phyloP scores from a whole-genome alignment of 2,329 filamentous ascomycete genomes.

The Kalaharituber pfeilii region DNA sequence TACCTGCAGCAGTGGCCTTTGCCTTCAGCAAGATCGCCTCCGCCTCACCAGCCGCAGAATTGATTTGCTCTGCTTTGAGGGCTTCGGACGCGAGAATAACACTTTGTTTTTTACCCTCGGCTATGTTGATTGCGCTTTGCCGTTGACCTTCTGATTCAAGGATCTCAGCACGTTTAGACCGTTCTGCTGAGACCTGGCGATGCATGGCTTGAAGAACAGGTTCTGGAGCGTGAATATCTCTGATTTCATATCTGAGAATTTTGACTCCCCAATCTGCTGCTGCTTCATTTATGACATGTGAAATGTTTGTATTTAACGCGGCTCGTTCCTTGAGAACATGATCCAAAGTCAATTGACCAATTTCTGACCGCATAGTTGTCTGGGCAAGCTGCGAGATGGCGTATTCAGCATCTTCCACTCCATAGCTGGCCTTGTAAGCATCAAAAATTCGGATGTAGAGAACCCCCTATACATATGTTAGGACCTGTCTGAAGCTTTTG shows the following conservation, averaged over 20 bases:
- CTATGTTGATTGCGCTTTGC: conserved; percentile 96
- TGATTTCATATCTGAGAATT: conserved; percentile 91
- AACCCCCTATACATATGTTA: conserved; percentile 41
- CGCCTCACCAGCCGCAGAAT: conserved; percentile 78
- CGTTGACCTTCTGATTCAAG: conserved; percentile 92
- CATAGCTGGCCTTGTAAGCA: conserved; percentile 87
- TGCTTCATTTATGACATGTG: conserved; percentile 95
- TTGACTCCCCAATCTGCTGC: conserved; percentile 93
- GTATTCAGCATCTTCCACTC: conserved; percentile 96
- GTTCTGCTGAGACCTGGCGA: conserved; percentile 89
- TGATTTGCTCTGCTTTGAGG: conserved; percentile 76
- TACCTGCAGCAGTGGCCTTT: conserved; percentile 67
- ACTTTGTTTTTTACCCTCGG: conserved; percentile 90
- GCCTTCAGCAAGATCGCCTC: conserved; percentile 83
- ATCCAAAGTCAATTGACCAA: conserved; percentile 87
- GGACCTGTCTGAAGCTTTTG: neutral
- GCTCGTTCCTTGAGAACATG: conserved; percentile 96
- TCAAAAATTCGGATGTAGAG: conserved; percentile 93
- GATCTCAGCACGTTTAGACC: conserved; percentile 94
- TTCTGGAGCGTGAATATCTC: conserved; percentile 90
- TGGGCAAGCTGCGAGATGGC: conserved; percentile 95
- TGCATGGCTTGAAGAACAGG: conserved; percentile 97
- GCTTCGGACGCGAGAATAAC: conserved; percentile 94
- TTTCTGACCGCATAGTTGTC: conserved; percentile 97
- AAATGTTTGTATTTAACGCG: conserved; percentile 93